phyloP scores from a whole-genome alignment of 2,329 filamentous ascomycete genomes.

The Purpureocillium lavendulum region DNA sequence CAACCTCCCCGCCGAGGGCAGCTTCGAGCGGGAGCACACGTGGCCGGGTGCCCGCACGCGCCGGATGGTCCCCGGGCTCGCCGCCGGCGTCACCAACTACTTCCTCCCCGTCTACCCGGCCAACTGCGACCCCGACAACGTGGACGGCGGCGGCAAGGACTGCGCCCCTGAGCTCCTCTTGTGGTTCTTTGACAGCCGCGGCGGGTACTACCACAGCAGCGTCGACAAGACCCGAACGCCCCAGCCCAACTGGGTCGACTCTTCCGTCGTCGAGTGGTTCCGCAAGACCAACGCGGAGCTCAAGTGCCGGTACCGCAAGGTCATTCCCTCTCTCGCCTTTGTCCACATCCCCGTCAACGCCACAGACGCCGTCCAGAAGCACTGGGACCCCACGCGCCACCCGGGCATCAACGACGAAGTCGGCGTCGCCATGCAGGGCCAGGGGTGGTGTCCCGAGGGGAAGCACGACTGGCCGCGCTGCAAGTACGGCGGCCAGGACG shows the following conservation, averaged over 20 bases:
- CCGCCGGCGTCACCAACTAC: conserved; percentile 37
- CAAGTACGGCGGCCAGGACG: conserved; percentile 41
- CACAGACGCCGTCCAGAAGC: conserved; percentile 27
- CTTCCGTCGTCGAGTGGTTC: conserved; percentile 37
- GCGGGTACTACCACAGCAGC: conserved; percentile 39
- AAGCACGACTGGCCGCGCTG: conserved; percentile 23
- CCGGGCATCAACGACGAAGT: conserved; percentile 38
- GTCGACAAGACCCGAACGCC: conserved; percentile 18
- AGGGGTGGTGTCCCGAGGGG: conserved; percentile 35
- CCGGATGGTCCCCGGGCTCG: conserved; percentile 26
- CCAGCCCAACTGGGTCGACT: conserved; percentile 37
- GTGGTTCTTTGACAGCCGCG: conserved; percentile 68
- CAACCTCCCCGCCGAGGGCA: conserved; percentile 41
- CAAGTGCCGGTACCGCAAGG: conserved; percentile 17
- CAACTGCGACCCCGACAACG: conserved; percentile 16
- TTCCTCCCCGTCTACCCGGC: conserved; percentile 34
- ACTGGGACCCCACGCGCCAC: conserved; percentile 21
- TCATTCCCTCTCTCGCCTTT: conserved; percentile 37
- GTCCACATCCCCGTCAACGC: conserved; percentile 40
- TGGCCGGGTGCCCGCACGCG: conserved; percentile 30
- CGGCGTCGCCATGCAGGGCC: conserved; percentile 30
- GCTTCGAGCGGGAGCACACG: conserved; percentile 31
- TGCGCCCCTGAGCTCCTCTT: conserved; percentile 41
- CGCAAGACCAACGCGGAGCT: conserved; percentile 21
- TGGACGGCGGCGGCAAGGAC: conserved; percentile 2